Evolutionary conservation across 139 green algal genomes (phyloP).

Genomic region (Eudorina sp.): DNA sequence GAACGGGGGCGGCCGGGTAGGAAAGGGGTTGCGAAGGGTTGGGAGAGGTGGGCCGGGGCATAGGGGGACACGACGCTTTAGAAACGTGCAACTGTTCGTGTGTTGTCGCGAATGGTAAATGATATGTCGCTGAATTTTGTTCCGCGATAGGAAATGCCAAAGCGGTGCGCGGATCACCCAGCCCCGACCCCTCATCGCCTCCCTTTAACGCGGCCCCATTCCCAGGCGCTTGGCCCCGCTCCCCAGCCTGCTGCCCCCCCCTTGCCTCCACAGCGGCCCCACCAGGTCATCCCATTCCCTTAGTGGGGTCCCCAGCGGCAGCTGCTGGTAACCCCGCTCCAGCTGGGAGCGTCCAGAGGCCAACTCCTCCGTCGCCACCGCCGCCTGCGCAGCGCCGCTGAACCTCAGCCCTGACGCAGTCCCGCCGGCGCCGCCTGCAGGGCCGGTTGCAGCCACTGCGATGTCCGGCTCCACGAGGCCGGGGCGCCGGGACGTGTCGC

Average conservation of each 20-base stretch:
- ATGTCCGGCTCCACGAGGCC: neutral
- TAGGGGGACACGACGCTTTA: no score
- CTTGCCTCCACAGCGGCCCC: neutral
- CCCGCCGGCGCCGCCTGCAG: neutral
- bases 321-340: slow-evolving; percentile 27
- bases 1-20: no score
- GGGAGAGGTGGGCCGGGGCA: no score
- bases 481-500: no score
- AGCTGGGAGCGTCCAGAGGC: slow-evolving; percentile 4
- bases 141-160: no score
- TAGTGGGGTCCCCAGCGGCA: slow-evolving; percentile 29
- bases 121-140: no score
- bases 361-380: neutral
- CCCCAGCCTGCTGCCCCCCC: neutral
- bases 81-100: no score
- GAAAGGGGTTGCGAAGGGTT: no score
- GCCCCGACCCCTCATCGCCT: neutral
- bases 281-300: slow-evolving; percentile 24
- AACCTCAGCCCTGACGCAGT: neutral
- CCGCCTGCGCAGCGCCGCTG: neutral
- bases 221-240: neutral
- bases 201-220: neutral
- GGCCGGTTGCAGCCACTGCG: neutral
- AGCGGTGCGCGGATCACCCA: no score
- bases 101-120: no score